Conservation (phyloP, 202 grass and related monocot genomes). For the Elaeis oleifera region DNA sequence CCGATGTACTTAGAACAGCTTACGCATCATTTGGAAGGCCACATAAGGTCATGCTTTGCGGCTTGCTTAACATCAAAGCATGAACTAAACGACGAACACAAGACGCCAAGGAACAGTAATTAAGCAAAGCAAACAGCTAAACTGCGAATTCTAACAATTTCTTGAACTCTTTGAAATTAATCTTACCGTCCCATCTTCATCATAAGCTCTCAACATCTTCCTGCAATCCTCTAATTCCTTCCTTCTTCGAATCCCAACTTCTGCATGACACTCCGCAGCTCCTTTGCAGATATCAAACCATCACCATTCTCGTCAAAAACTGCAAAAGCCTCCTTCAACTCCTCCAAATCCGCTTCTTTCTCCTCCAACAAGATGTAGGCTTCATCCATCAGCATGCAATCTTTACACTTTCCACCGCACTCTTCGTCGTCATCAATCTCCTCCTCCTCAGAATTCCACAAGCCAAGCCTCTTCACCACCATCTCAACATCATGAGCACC, state of each 20-base stretch:
- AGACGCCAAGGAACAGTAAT: too few species aligned
- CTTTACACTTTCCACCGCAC: too few species aligned
- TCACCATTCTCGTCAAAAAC: conserved; percentile 30
- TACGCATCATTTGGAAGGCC: too few species aligned
- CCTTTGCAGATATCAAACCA: conserved; percentile 23
- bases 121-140: conserved; percentile 2
- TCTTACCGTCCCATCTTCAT: conserved; percentile 28
- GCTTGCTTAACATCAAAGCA: too few species aligned
- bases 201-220: conserved; percentile 31
- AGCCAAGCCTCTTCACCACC: too few species aligned
- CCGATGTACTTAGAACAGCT: too few species aligned
- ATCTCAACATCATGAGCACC: too few species aligned
- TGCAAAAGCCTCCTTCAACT: conserved; percentile 28
- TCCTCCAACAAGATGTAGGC: conserved; percentile 16
- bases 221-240: conserved; percentile 17
- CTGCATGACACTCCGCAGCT: conserved; percentile 26
- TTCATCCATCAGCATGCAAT: conserved; percentile 8
- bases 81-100: too few species aligned
- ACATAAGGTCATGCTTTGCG: too few species aligned
- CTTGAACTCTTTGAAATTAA: conserved; percentile 30
- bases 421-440: too few species aligned
- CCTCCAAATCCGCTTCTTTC: conserved; percentile 21
- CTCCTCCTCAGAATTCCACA: too few species aligned
- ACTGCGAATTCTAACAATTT: conserved; percentile 23
- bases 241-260: conserved; percentile 26